Evolutionary conservation across 129 eudicot genomes (phyloP).

Genomic region (Flaveria robusta): DNA sequence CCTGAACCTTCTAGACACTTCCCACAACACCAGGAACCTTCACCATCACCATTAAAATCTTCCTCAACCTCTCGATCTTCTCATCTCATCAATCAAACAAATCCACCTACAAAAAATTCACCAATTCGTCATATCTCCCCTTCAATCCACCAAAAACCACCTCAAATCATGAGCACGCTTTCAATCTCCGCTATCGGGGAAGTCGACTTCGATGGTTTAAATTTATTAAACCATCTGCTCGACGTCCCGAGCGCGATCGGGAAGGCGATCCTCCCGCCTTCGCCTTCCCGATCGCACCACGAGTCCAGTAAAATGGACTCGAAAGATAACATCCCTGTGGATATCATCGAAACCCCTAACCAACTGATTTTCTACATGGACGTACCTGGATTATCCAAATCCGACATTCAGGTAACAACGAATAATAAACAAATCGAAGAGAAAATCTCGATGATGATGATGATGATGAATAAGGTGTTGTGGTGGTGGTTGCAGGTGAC

Average conservation of each 20-base stretch:
- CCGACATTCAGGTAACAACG: slow-evolving; percentile 66
- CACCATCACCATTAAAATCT: slow-evolving; percentile 24
- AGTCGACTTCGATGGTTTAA: slow-evolving; percentile 30
- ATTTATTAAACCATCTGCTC: slow-evolving; percentile 42
- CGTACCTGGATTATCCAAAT: slow-evolving; percentile 78
- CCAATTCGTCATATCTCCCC: not conserved
- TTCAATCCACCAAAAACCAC: not conserved
- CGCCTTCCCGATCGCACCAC: slow-evolving; percentile 32
- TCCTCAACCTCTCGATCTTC: not conserved
- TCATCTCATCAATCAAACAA: not conserved
- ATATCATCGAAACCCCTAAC: slow-evolving; percentile 61
- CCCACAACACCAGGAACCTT: slow-evolving; percentile 38
- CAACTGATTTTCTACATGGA: slow-evolving; percentile 59
- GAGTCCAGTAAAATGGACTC: slow-evolving; percentile 22
- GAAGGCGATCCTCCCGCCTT: slow-evolving; percentile 27
- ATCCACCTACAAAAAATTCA: too few species aligned
- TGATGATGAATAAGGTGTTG: too few species aligned
- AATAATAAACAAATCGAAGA: too few species aligned
- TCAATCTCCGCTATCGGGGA: slow-evolving; percentile 33
- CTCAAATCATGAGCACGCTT: slow-evolving; percentile 38
- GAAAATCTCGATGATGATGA: too few species aligned
- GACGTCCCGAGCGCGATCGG: slow-evolving; percentile 50
- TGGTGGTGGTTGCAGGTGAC: slow-evolving; percentile 56
- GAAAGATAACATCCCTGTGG: slow-evolving; percentile 41
- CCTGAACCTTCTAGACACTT: slow-evolving; percentile 45